A percentile compares a stretch with the other conserved stretches of the same genome.
These are phyloP conservation scores for Aspergillus sp. DNA, from an alignment of 2,329 filamentous ascomycete species.

Conservation along the genomic window DNA sequence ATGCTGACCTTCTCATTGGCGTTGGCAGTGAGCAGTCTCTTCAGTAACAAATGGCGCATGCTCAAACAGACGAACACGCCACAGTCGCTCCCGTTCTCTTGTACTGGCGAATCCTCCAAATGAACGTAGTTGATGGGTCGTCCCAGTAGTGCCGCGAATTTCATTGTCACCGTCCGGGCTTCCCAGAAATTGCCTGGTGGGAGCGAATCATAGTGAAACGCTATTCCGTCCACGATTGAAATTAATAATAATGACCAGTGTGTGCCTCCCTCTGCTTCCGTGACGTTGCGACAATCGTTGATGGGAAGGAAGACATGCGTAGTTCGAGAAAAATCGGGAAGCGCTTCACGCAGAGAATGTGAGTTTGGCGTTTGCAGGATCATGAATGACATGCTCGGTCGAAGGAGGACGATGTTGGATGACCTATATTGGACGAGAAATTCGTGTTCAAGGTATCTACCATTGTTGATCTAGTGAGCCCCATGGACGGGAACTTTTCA, in stretches of 20 bases:
- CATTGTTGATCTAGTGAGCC: slow-evolving; percentile 15
- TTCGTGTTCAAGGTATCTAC: slow-evolving; percentile 81
- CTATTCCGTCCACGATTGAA: slow-evolving; percentile 80
- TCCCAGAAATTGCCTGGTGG: slow-evolving; percentile 73
- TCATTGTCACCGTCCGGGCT: slow-evolving; percentile 68
- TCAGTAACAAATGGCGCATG: slow-evolving; percentile 91
- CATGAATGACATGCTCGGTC: slow-evolving; percentile 90
- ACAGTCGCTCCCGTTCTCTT: slow-evolving; percentile 90
- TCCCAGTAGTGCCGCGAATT: slow-evolving; percentile 69
- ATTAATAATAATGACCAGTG: slow-evolving; percentile 96
- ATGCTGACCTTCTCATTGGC: slow-evolving; percentile 87
- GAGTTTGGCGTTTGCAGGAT: slow-evolving; percentile 72
- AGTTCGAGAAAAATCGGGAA: slow-evolving; percentile 77
- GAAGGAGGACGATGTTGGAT: slow-evolving; percentile 84
- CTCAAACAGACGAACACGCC: slow-evolving; percentile 94
- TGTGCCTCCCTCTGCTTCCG: slow-evolving; percentile 80
- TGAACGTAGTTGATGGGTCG: slow-evolving; percentile 71
- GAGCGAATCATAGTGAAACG: slow-evolving; percentile 95
- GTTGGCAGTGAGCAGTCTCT: slow-evolving; percentile 76
- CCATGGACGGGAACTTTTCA: not conserved
- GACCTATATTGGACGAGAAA: slow-evolving; percentile 76
- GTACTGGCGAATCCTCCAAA: slow-evolving; percentile 81
- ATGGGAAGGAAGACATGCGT: slow-evolving; percentile 96
- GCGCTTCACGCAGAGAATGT: slow-evolving; percentile 62
- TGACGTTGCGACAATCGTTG: slow-evolving; percentile 80